Evolutionary conservation across 2,329 filamentous ascomycete species (phyloP).

Genomic region (Leptoxyphium fumago): DNA sequence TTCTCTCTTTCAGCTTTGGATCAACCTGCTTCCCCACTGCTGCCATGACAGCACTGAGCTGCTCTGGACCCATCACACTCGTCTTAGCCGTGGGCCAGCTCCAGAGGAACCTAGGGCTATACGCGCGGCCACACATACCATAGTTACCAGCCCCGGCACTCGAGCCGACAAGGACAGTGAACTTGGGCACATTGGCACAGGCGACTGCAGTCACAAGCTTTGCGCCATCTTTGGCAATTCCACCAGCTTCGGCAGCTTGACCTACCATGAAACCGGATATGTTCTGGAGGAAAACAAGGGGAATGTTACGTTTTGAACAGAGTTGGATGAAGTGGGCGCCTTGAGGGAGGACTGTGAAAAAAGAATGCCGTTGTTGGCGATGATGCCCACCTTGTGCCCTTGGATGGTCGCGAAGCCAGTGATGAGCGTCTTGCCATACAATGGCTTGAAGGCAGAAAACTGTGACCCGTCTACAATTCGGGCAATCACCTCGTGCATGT

Average conservation of each 20-base stretch:
- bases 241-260: constrained; percentile 75
- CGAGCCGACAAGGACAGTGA: constrained; percentile 89
- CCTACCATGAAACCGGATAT: constrained; percentile 99
- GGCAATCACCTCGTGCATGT: constrained; percentile 80
- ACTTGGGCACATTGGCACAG: constrained; percentile 88
- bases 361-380: constrained; percentile 92
- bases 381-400: constrained; percentile 77
- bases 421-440: constrained; percentile 78
- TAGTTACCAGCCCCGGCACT: constrained; percentile 94
- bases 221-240: constrained; percentile 94
- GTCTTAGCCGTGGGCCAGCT: constrained; percentile 98
- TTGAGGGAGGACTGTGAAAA: constrained; percentile 83
- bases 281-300: constrained; percentile 88
- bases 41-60: constrained; percentile 86
- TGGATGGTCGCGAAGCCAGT: constrained; percentile 80
- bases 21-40: constrained; percentile 76
- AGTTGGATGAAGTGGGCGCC: constrained; percentile 92
- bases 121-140: constrained; percentile 91
- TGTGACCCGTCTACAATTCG: constrained; percentile 81
- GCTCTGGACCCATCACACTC: constrained; percentile 90
- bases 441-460: constrained; percentile 87
- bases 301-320: constrained; percentile 77
- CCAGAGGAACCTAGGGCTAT: constrained; percentile 80
- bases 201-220: constrained; percentile 93
- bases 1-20: constrained; percentile 64